These are phyloP conservation scores for Pulveroboletus sp. DNA, from an alignment of 768 basidiomycete genomes.

Conservation along the genomic window DNA sequence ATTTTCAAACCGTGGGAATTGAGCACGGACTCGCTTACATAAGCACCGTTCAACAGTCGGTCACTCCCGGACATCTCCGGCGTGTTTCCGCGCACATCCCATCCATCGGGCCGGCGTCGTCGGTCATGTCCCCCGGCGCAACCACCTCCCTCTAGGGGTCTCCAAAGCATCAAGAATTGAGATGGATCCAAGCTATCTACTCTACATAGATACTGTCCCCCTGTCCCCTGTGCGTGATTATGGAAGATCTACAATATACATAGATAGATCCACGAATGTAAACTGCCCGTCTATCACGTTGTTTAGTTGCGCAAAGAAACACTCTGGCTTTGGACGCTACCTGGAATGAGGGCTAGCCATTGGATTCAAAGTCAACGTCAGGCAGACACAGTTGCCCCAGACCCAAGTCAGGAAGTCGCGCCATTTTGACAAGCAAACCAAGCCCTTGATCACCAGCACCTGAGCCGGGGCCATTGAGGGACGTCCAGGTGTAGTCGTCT, in stretches of 20 bases:
- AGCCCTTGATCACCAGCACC: slow-evolving; percentile 39
- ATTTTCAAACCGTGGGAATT: slow-evolving; percentile 32
- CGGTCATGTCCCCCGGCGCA: slow-evolving; percentile 11
- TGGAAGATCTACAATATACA: slow-evolving; percentile 12
- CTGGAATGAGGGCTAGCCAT: slow-evolving; percentile 8
- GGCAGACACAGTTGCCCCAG: slow-evolving; percentile 52
- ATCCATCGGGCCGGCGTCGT: slow-evolving; percentile 18
- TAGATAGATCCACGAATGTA: slow-evolving; percentile 13
- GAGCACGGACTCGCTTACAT: slow-evolving; percentile 35
- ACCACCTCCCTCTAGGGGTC: slow-evolving; percentile 17
- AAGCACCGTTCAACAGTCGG: slow-evolving; percentile 31
- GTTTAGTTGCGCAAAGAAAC: neutral
- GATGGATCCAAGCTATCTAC: neutral
- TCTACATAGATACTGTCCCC: slow-evolving; percentile 12
- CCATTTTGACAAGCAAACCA: slow-evolving; percentile 70
- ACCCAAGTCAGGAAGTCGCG: slow-evolving; percentile 67
- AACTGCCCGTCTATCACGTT: neutral
- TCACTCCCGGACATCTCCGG: slow-evolving; percentile 21
- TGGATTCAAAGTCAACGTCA: slow-evolving; percentile 25
- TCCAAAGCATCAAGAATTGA: neutral
- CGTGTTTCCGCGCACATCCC: slow-evolving; percentile 2
- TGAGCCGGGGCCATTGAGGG: slow-evolving; percentile 44
- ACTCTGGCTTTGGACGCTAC: slow-evolving; percentile 4
- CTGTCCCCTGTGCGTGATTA: slow-evolving; percentile 12
- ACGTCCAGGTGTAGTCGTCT: slow-evolving; percentile 58